Conservation (phyloP, 495 filamentous ascomycete genomes). For the Neurospora sp. region DNA sequence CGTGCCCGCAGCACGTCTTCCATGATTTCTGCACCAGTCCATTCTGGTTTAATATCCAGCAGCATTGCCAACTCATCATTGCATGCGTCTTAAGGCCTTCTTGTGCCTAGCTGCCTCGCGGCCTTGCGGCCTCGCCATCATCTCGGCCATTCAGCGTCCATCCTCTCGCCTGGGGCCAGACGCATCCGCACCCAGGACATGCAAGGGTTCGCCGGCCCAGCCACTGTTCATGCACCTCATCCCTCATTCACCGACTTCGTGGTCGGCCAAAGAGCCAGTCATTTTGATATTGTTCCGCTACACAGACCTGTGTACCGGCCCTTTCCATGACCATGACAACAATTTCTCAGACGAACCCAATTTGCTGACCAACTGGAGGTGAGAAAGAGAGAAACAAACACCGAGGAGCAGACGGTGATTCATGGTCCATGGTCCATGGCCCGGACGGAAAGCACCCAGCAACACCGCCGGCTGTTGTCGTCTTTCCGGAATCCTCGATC, state of each 20-base stretch:
- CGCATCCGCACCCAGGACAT: conserved; percentile 19
- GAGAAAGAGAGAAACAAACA: not conserved
- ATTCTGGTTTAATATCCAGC: conserved; percentile 50
- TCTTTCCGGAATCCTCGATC: conserved; percentile 17
- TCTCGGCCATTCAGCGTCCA: conserved; percentile 24
- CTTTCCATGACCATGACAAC: not conserved
- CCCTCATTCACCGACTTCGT: conserved; percentile 48
- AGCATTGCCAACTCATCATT: conserved; percentile 84
- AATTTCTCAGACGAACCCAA: not conserved
- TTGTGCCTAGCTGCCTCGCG: conserved; percentile 39
- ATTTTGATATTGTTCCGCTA: conserved; percentile 14
- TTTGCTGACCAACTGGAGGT: not conserved
- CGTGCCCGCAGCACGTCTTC: not conserved
- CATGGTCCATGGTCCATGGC: not conserved
- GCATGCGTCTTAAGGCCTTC: conserved; percentile 56
- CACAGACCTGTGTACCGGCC: conserved; percentile 1
- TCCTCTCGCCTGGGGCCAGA: conserved; percentile 29
- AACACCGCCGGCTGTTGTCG: not conserved
- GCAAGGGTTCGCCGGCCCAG: conserved; percentile 35
- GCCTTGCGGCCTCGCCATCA: conserved; percentile 21
- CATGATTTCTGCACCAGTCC: conserved; percentile 12
- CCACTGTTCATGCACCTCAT: conserved; percentile 50
- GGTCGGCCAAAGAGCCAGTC: conserved; percentile 44
- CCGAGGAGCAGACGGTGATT: not conserved
- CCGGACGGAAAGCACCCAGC: not conserved